Evolutionary conservation across 805 yeast species (phyloP), one percentile per base, ranked within the genome.

Genomic region (Cyberlindnera mycetangii): DNA sequence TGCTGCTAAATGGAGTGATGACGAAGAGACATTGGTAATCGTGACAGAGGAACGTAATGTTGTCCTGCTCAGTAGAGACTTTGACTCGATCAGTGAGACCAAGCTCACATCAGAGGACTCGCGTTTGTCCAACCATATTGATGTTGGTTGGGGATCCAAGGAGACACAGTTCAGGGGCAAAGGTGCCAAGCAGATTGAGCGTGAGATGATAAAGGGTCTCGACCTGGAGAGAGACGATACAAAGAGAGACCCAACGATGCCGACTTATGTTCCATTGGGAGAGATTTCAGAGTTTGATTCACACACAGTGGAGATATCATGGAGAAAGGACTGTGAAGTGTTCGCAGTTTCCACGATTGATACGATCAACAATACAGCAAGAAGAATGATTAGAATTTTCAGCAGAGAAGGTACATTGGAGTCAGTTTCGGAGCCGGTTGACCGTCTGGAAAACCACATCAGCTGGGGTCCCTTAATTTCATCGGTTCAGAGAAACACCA

Each of bases 141-240:
- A 92, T 21, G 97, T 93, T 34, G 99, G 99, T 20, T 93, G 99
- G 99, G 99, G 99, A 59, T 86, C 85, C 50, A 83, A 84, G 54
- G 98, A 92, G 63, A 93, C 99, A 0, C 99, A 93, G 67, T 93
- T 93, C 65, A 81, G 85, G 65, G 99, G 99, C 41, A 83, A 78
- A 58, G 99, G 99, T 51, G 93, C 86, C 24, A 83, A 83, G 56
- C 89, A 85, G 7, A 59, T 78, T 48, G 95, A 85, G 65, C 75
- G 92, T 65, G 71, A 81, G 57, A 61, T 72, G 47, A 59, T 72
- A 32, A 68, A 68, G 47, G 70, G 69, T 6, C 58, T 90, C 1
- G 93, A 90, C 17, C 64, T 83, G 48, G 85, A 79, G 52, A 67
- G 81, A 48, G 85, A 81, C 48, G 76, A 76, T 44, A 79, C 79